Evolutionary conservation across 2,329 filamentous ascomycete genomes (phyloP).

Genomic region (Fusarium sp.): DNA sequence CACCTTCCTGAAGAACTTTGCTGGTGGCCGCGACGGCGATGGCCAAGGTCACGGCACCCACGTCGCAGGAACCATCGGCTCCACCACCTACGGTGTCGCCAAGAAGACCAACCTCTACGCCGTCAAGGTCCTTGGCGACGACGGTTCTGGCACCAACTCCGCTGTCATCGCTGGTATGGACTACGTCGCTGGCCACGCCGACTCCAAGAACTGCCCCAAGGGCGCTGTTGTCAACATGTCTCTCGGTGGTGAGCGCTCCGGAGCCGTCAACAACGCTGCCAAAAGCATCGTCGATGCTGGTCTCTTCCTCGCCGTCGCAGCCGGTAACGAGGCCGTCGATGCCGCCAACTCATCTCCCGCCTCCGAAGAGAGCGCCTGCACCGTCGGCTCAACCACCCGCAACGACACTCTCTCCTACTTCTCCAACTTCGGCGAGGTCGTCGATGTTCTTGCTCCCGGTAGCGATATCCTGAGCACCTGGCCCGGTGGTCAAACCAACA

Average conservation of each 20-base stretch:
- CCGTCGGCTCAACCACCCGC: slow-evolving; percentile 61
- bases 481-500: slow-evolving; percentile 54
- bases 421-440: slow-evolving; percentile 63
- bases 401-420: slow-evolving; percentile 57
- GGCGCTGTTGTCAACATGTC: slow-evolving; percentile 68
- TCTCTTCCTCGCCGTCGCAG: slow-evolving; percentile 66
- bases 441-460: slow-evolving; percentile 66
- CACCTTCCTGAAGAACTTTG: slow-evolving; percentile 48
- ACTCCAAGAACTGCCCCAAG: slow-evolving; percentile 53
- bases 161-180: slow-evolving; percentile 60
- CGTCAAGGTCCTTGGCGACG: slow-evolving; percentile 59
- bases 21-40: slow-evolving; percentile 41
- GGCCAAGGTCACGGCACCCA: slow-evolving; percentile 58
- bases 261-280: slow-evolving; percentile 63
- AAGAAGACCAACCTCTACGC: slow-evolving; percentile 57
- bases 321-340: slow-evolving; percentile 62
- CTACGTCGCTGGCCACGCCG: slow-evolving; percentile 54
- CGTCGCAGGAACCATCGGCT: slow-evolving; percentile 51
- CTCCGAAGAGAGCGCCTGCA: slow-evolving; percentile 61
- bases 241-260: slow-evolving; percentile 60
- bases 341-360: slow-evolving; percentile 60
- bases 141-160: slow-evolving; percentile 50
- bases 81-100: slow-evolving; percentile 53
- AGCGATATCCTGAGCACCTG: slow-evolving; percentile 60
- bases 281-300: slow-evolving; percentile 58